These are phyloP conservation scores for Citrus australasica DNA, from an alignment of 345 rosid genomes.

Conservation along the genomic window DNA sequence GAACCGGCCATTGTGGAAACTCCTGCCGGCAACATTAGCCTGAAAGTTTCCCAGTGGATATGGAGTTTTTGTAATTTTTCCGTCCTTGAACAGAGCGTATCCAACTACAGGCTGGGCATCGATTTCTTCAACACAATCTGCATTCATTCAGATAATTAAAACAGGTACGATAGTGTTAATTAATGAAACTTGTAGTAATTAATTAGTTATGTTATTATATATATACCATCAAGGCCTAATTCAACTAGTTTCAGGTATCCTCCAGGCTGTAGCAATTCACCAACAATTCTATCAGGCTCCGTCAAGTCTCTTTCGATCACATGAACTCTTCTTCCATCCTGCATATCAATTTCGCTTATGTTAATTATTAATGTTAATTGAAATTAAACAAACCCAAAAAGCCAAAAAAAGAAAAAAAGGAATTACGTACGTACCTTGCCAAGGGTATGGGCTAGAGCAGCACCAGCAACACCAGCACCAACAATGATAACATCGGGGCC, in stretches of 20 bases:
- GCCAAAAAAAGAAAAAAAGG: too few species aligned
- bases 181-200: too few species aligned
- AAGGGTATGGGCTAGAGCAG: slow-evolving; percentile 59
- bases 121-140: background rate
- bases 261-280: slow-evolving; percentile 63
- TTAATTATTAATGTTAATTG: too few species aligned
- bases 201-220: background rate
- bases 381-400: background rate
- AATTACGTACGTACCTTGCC: slow-evolving; percentile 29
- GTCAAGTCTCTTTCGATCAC: slow-evolving; percentile 60
- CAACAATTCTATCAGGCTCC: slow-evolving; percentile 54
- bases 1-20: slow-evolving; percentile 51
- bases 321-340: slow-evolving; percentile 55
- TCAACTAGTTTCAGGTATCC: slow-evolving; percentile 56
- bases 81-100: background rate
- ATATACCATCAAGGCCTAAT: slow-evolving; percentile 52
- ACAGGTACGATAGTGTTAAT: background rate
- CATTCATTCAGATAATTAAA: background rate
- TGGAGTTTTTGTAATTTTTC: background rate
- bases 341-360: background rate
- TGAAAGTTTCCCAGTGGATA: background rate
- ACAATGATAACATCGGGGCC: slow-evolving; percentile 37
- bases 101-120: background rate
- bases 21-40: slow-evolving; percentile 27
- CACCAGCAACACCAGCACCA: slow-evolving; percentile 50